Evolutionary conservation across 2,329 filamentous ascomycete species (phyloP).

Genomic region (Alternaria conjuncta): DNA sequence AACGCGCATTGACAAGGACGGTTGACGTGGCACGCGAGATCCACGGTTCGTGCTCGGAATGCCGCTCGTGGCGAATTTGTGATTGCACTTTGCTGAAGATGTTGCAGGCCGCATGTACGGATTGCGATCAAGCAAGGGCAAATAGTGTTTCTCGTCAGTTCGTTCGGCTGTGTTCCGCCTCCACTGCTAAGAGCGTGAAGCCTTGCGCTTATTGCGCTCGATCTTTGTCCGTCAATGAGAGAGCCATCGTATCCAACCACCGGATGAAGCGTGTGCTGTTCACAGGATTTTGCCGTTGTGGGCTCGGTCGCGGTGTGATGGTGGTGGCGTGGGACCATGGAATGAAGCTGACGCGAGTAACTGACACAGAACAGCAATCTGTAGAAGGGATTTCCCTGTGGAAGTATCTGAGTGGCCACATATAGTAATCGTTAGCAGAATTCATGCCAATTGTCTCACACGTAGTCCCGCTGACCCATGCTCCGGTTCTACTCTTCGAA

Average conservation of each 20-base stretch:
- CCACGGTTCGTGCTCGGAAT: not conserved
- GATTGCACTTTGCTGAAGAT: not conserved
- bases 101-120: not conserved
- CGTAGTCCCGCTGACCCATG: not conserved
- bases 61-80: not conserved
- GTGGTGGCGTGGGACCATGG: not conserved
- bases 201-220: not conserved
- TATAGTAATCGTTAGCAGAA: not conserved
- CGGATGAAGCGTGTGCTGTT: not conserved
- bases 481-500: not conserved
- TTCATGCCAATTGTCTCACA: not conserved
- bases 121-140: not conserved
- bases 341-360: slow-evolving; percentile 1
- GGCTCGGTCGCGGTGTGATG: not conserved
- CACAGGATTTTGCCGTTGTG: not conserved
- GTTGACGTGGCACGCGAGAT: slow-evolving; percentile 1
- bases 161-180: not conserved
- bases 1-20: not conserved
- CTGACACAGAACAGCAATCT: not conserved
- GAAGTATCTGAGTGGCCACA: not conserved
- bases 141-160: not conserved
- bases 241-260: not conserved
- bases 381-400: not conserved
- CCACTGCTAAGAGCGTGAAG: not conserved
- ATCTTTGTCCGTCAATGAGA: not conserved